phyloP scores from a whole-genome alignment of 768 basidiomycete species.

The Tricholoma hemisulphureum region DNA sequence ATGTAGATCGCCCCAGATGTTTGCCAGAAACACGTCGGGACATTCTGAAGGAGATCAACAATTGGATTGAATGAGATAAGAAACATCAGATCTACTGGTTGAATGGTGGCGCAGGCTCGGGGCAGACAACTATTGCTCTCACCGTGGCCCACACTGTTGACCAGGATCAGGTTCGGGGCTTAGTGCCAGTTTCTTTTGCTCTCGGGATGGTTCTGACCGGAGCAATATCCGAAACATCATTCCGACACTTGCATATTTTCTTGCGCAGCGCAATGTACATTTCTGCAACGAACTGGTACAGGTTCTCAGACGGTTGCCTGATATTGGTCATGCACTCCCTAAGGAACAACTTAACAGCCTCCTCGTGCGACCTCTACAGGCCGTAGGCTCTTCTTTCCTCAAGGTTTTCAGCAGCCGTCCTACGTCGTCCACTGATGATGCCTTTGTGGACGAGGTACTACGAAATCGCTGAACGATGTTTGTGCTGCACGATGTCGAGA shows the following conservation, averaged over 20 bases:
- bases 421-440: conserved; percentile 11
- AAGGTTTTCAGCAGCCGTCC: conserved; percentile 22
- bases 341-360: conserved; percentile 19
- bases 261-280: conserved; percentile 16
- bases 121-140: conserved; percentile 24
- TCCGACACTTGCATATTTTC: conserved; percentile 23
- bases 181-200: conserved; percentile 31
- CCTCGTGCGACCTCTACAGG: conserved; percentile 17
- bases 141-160: conserved; percentile 14
- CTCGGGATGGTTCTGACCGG: conserved; percentile 19
- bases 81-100: conserved; percentile 21
- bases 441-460: conserved; percentile 7
- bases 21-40: conserved; percentile 18
- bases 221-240: conserved; percentile 23
- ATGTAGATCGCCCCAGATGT: conserved; percentile 16
- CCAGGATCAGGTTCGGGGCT: conserved; percentile 8
- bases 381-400: conserved; percentile 11
- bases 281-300: conserved; percentile 14
- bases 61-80: conserved; percentile 16
- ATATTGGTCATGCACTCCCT: conserved; percentile 15
- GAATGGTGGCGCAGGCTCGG: conserved; percentile 22
- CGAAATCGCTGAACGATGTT: conserved; percentile 11
- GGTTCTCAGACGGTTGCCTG: conserved; percentile 16
- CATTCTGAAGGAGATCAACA: conserved; percentile 17
- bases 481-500: conserved; percentile 22